These are phyloP conservation scores for Verticillium zaregamsianum DNA, from an alignment of 2,329 filamentous ascomycete genomes.

Conservation along the genomic window DNA sequence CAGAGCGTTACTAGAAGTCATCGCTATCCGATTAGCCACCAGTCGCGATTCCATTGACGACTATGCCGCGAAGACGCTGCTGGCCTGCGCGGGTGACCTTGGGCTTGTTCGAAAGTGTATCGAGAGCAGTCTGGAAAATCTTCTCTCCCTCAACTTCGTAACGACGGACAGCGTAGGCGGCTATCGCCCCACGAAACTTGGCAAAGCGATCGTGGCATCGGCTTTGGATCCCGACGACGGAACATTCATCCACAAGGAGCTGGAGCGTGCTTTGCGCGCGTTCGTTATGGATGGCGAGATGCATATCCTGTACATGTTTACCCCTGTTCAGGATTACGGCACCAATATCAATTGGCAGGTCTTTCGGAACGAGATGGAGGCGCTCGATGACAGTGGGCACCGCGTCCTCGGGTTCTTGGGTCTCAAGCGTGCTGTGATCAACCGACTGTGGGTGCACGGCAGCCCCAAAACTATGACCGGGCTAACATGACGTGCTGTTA, in stretches of 20 bases:
- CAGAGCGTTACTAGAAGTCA: conserved; percentile 67
- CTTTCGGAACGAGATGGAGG: conserved; percentile 67
- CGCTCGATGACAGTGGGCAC: conserved; percentile 66
- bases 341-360: conserved; percentile 65
- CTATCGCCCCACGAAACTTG: conserved; percentile 61
- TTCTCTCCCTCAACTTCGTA: conserved; percentile 53
- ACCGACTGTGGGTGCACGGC: conserved; percentile 51
- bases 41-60: conserved; percentile 61
- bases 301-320: conserved; percentile 75
- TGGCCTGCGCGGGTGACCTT: conserved; percentile 53
- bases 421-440: conserved; percentile 62
- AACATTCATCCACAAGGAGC: conserved; percentile 66
- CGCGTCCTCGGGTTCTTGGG: conserved; percentile 66
- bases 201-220: conserved; percentile 68
- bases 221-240: conserved; percentile 72
- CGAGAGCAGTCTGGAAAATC: conserved; percentile 53
- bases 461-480: not conserved
- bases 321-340: conserved; percentile 59
- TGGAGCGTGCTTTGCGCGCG: conserved; percentile 61
- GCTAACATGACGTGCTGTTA: conserved; percentile 23
- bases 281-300: conserved; percentile 81
- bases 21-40: conserved; percentile 64
- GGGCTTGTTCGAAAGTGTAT: conserved; percentile 49
- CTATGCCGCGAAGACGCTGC: conserved; percentile 63
- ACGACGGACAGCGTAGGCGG: conserved; percentile 41